Percentiles rank a stretch among this genome's conserved stretches.
These are phyloP conservation scores for Aspergillus funiculosus DNA, from an alignment of 495 filamentous ascomycete genomes.

Conservation along the genomic window DNA sequence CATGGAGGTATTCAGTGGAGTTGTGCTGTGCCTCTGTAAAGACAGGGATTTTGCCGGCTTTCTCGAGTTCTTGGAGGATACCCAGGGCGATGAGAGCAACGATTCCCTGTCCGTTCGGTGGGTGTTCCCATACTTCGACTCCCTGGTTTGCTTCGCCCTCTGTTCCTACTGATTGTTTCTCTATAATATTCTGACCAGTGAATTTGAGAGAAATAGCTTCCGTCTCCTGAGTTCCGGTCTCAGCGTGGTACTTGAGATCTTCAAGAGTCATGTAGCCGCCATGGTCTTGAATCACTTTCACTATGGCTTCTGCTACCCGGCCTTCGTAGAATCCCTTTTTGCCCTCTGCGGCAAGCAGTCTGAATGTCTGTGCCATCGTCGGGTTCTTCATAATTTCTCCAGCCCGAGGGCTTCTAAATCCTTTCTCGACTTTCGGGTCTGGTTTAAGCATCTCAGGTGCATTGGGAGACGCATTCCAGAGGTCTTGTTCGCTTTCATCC, in stretches of 20 bases:
- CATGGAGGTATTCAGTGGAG: constrained; percentile 74
- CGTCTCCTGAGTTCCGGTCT: constrained; percentile 68
- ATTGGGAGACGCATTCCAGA: constrained; percentile 74
- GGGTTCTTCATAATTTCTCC: constrained; percentile 92
- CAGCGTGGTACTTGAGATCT: constrained; percentile 71
- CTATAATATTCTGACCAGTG: constrained; percentile 58
- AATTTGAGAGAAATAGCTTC: constrained; percentile 78
- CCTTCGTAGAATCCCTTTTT: constrained; percentile 92
- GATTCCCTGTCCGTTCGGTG: constrained; percentile 96
- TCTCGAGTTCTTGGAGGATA: constrained; percentile 79
- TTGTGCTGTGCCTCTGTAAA: constrained; percentile 70
- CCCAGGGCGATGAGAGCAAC: constrained; percentile 92
- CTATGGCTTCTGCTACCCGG: constrained; percentile 67
- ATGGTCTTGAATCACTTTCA: constrained; percentile 68
- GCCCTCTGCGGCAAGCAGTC: constrained; percentile 68
- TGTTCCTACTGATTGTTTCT: constrained; percentile 41
- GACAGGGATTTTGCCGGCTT: constrained; percentile 60
- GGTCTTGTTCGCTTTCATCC: constrained; percentile 50
- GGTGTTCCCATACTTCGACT: constrained; percentile 92
- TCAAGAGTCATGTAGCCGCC: constrained; percentile 75
- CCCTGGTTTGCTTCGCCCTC: constrained; percentile 45
- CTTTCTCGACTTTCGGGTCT: constrained; percentile 58
- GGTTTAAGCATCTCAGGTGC: constrained; percentile 76
- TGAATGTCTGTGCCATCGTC: constrained; percentile 74
- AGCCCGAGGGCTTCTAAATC: constrained; percentile 62